Percentiles rank a stretch among this genome's conserved stretches.
Evolutionary conservation across 208 protist species (phyloP).

Genomic region (Trypanosoma avium): DNA sequence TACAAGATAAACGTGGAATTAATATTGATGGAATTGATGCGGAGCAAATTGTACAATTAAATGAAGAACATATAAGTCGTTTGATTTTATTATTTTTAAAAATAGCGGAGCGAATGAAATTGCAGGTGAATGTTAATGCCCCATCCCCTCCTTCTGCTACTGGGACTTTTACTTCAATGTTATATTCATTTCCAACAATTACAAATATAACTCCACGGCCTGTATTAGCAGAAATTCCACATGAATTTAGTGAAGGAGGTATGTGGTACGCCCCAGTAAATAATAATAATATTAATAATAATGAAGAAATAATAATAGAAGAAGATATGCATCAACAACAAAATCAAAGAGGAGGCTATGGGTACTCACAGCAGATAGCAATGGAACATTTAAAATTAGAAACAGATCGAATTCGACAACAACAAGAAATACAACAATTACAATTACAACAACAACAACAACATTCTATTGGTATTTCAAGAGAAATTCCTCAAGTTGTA

Average conservation of each 20-base stretch:
- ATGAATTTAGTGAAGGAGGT: conserved; percentile 16
- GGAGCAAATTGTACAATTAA: conserved; percentile 73
- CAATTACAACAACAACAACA: neutral
- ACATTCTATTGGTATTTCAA: neutral
- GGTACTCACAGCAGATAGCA: neutral
- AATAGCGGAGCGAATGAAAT: conserved; percentile 49
- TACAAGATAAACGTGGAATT: conserved; percentile 52
- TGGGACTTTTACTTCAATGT: neutral
- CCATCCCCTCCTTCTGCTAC: neutral
- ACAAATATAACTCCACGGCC: neutral
- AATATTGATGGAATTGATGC: conserved; percentile 54
- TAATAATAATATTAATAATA: neutral
- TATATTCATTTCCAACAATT: neutral
- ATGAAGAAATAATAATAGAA: neutral
- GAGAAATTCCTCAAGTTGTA: neutral
- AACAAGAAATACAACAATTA: neutral
- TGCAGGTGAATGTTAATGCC: neutral
- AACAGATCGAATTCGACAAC: no score
- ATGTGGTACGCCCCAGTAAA: conserved; percentile 21
- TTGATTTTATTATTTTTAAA: conserved; percentile 78
- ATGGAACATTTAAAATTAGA: neutral
- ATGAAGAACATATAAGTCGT: conserved; percentile 82
- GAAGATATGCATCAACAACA: no score
- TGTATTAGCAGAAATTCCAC: conserved; percentile 20
- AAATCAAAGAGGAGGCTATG: no score